phyloP scores from a whole-genome alignment of 805 yeast species.

The Jamesozyma jinghongensis region DNA sequence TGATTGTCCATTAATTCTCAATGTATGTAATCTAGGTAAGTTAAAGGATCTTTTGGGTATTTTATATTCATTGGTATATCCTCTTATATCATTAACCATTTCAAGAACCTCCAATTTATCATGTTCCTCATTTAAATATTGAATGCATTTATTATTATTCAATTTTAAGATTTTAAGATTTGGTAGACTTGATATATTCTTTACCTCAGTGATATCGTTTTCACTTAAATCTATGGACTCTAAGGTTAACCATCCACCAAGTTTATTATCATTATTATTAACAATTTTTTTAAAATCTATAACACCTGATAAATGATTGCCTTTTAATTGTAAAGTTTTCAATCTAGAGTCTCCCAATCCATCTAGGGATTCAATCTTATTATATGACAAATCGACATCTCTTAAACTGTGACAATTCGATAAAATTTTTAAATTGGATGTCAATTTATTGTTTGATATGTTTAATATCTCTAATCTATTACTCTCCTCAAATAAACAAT shows the following conservation, averaged over 20 bases:
- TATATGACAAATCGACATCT: conserved; percentile 17
- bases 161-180: conserved; percentile 14
- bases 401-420: conserved; percentile 13
- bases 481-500: conserved; percentile 1
- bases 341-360: conserved; percentile 14
- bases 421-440: conserved; percentile 10
- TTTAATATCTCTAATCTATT: conserved; percentile 2
- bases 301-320: conserved; percentile 18
- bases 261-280: conserved; percentile 4
- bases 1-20: not conserved
- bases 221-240: conserved; percentile 18
- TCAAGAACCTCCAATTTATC: not conserved
- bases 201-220: conserved; percentile 17
- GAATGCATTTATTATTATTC: conserved; percentile 15
- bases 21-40: too few relatives aligned
- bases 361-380: conserved; percentile 14
- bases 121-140: not conserved
- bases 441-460: conserved; percentile 15
- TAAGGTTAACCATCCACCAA: conserved; percentile 16
- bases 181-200: conserved; percentile 15
- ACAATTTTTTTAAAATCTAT: conserved; percentile 19
- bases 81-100: not conserved
- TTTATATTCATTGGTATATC: too few relatives aligned
- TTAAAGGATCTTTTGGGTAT: too few relatives aligned
- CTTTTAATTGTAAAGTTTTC: conserved; percentile 11